Evolutionary conservation across 1,284 basidiomycete species (phyloP).

Genomic region (Rhizopogon parksii): DNA sequence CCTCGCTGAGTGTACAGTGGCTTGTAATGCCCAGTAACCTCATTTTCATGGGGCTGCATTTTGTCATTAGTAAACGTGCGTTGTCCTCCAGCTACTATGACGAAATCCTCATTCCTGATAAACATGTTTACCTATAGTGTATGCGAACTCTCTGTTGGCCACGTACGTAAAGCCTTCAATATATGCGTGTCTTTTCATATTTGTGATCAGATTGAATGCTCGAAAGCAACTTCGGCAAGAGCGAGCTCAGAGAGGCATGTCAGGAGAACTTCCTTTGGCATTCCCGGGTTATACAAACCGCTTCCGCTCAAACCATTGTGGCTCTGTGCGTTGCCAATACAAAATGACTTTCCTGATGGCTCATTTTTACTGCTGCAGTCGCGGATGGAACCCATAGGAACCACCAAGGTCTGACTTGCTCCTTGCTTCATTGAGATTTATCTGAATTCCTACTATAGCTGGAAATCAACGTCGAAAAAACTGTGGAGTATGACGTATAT

Average conservation of each 20-base stretch:
- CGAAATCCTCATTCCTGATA: neutral
- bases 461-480: conserved; percentile 26
- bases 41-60: conserved; percentile 45
- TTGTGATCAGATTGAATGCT: conserved; percentile 20
- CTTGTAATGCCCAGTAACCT: conserved; percentile 41
- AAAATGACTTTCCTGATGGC: neutral
- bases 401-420: conserved; percentile 18
- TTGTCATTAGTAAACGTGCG: conserved; percentile 43
- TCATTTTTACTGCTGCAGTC: neutral
- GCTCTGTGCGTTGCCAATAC: conserved; percentile 11
- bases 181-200: neutral
- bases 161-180: conserved; percentile 20
- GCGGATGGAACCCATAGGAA: conserved; percentile 7
- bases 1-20: conserved; percentile 34
- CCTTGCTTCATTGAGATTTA: neutral
- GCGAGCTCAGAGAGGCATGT: conserved; percentile 19
- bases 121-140: conserved; percentile 16
- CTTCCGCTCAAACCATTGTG: neutral
- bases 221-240: conserved; percentile 25
- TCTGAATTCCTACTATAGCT: conserved; percentile 13
- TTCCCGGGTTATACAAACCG: conserved; percentile 21
- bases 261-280: conserved; percentile 27
- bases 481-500: conserved; percentile 17
- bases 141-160: conserved; percentile 29
- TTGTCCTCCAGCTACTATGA: neutral